Base-by-base conservation (phyloP, 2,329 filamentous ascomycete genomes). In the Monosporascus cannonballus region DNA sequence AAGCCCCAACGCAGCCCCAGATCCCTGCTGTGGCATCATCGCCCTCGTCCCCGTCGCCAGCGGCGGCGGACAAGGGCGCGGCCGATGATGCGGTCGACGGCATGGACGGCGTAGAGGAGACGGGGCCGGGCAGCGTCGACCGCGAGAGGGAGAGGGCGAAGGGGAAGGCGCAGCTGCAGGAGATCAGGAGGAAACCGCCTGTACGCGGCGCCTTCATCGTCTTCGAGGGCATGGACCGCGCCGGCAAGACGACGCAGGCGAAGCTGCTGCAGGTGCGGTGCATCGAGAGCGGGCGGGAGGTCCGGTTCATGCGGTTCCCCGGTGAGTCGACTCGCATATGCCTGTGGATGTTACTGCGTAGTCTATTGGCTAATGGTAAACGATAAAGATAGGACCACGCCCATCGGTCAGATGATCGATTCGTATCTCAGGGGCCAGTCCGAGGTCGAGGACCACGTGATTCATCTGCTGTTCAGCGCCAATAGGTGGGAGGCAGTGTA, bases 241-340 rank as follows among this genome's bases (percentile, higher is more conserved):
- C 91, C 44, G 92, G 92, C 52, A 96, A 96, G 78, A 93, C 90
- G 22, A 96, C 91, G 36, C 92, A 96, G 78, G 92, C 90, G 61
- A 80, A 85, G 63, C 72, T 84, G 46, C 75, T 96, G 49, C 77
- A 80, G 69, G 70, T 80, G 69, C 66, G 74, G 22, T 76, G 82
- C 53, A 68, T 75, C 6, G 74, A 76, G 60, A 69, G 71, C 51
- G 79, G 79, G 5, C 67, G 68, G 53, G 69, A 71, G 44, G 79
- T 81, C 47, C 73, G 76, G 67, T 71, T 77, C 34, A 76, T 83
- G 76, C 69, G 79, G 44, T 84, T 84, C 62, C 80, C 80, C 17
- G 79, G 80, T 83, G 64, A 42, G 76, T 71, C 24, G 20, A 36
- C 27, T 3, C 44, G 47, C 27, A 11, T 34, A 20, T 38, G 22